Percentiles rank a stretch among this genome's conserved stretches.
Evolutionary conservation across 805 yeast species (phyloP).

Genomic region (Kodamaea lidongshanica): DNA sequence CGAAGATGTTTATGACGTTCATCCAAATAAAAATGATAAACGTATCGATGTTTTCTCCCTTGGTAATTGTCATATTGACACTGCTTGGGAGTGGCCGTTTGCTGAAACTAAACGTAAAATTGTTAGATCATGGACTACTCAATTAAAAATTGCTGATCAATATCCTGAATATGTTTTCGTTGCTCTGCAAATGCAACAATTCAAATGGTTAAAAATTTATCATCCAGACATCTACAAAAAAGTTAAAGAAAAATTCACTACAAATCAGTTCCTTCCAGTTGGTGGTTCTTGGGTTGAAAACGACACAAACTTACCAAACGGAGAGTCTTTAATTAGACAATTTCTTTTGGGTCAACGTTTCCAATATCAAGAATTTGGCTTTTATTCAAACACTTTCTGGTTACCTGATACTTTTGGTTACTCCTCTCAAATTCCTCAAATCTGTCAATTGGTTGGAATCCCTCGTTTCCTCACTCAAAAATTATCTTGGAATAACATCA

Average conservation of each 20-base stretch:
- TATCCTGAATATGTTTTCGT: slow-evolving; percentile 93
- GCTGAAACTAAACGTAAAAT: slow-evolving; percentile 92
- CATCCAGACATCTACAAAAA: slow-evolving; percentile 74
- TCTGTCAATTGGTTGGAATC: slow-evolving; percentile 82
- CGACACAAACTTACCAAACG: slow-evolving; percentile 93
- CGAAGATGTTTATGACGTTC: slow-evolving; percentile 48
- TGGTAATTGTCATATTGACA: slow-evolving; percentile 95
- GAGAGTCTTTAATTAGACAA: slow-evolving; percentile 86
- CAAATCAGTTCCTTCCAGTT: slow-evolving; percentile 76
- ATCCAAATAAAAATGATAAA: slow-evolving; percentile 29
- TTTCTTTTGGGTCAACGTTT: slow-evolving; percentile 86
- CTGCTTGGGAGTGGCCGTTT: slow-evolving; percentile 99
- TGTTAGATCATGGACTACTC: slow-evolving; percentile 94
- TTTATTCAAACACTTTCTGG: slow-evolving; percentile 77
- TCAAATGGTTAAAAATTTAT: slow-evolving; percentile 81
- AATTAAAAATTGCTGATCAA: slow-evolving; percentile 71
- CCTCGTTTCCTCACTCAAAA: slow-evolving; percentile 86
- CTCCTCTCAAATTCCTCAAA: slow-evolving; percentile 90
- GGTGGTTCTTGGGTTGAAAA: slow-evolving; percentile 99
- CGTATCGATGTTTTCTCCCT: slow-evolving; percentile 66
- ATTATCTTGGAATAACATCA: slow-evolving; percentile 93
- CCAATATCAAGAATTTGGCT: slow-evolving; percentile 73
- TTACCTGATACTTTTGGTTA: slow-evolving; percentile 97
- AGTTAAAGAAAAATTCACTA: slow-evolving; percentile 58
- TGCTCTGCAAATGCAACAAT: slow-evolving; percentile 95